phyloP scores from a whole-genome alignment of 805 yeast genomes.

The Cyberlindnera xylosilytica region DNA sequence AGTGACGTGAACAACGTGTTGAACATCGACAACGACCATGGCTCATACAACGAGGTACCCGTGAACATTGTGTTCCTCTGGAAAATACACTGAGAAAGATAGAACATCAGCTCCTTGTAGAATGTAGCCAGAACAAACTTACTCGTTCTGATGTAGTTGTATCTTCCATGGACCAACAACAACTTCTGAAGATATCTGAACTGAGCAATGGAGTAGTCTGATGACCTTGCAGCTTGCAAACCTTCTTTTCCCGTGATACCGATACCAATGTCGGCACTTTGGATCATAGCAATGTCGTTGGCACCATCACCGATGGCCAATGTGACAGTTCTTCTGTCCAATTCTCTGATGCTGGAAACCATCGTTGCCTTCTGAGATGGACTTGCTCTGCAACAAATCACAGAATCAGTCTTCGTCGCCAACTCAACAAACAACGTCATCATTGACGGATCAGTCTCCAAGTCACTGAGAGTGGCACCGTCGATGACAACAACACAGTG shows the following conservation, averaged over 20 bases:
- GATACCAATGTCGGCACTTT: slow-evolving; percentile 95
- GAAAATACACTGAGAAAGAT: slow-evolving; percentile 81
- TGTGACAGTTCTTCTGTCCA: slow-evolving; percentile 69
- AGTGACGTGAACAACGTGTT: slow-evolving; percentile 93
- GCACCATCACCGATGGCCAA: slow-evolving; percentile 99
- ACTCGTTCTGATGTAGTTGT: slow-evolving; percentile 88
- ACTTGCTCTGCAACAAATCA: slow-evolving; percentile 92
- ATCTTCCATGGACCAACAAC: slow-evolving; percentile 90
- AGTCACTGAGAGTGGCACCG: slow-evolving; percentile 76
- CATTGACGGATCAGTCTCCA: slow-evolving; percentile 71
- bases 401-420: slow-evolving; percentile 85
- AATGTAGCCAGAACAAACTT: slow-evolving; percentile 92
- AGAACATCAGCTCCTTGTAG: slow-evolving; percentile 89
- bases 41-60: slow-evolving; percentile 90
- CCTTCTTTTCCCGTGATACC: slow-evolving; percentile 99
- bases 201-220: slow-evolving; percentile 95
- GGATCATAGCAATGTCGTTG: slow-evolving; percentile 98
- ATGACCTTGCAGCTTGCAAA: slow-evolving; percentile 90
- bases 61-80: slow-evolving; percentile 87
- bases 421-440: slow-evolving; percentile 78
- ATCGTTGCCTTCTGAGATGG: slow-evolving; percentile 94
- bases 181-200: slow-evolving; percentile 81
- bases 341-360: slow-evolving; percentile 77
- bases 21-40: slow-evolving; percentile 96
- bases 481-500: slow-evolving; percentile 94